Evolutionary conservation across 495 filamentous ascomycete genomes (phyloP).

Genomic region (Penicillium psychrofluorescens): DNA sequence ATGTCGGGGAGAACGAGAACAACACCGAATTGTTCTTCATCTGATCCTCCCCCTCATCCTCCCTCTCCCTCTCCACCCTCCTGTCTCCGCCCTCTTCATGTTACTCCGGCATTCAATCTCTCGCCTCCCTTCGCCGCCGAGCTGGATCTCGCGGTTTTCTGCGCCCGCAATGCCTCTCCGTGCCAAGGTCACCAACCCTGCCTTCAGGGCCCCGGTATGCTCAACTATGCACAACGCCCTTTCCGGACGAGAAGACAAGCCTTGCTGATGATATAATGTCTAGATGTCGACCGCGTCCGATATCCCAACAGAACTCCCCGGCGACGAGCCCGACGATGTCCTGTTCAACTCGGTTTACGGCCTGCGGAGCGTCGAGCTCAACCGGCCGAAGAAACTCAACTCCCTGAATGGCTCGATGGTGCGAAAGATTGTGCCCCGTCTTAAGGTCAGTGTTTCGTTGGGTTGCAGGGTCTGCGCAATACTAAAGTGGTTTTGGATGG

Average conservation of each 20-base stretch:
- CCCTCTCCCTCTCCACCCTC: slow-evolving; percentile 8
- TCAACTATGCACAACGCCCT: slow-evolving; percentile 2
- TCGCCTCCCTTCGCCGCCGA: slow-evolving; percentile 40
- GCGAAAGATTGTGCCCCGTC: slow-evolving; percentile 77
- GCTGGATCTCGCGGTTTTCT: slow-evolving; percentile 46
- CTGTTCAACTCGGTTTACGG: slow-evolving; percentile 83
- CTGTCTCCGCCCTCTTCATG: slow-evolving; percentile 34
- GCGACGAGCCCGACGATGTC: slow-evolving; percentile 83
- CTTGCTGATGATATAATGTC: no score
- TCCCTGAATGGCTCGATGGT: slow-evolving; percentile 90
- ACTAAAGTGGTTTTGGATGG: slow-evolving; percentile 9
- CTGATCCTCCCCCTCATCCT: slow-evolving; percentile 4
- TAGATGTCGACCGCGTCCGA: slow-evolving; percentile 52
- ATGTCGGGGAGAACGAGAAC: slow-evolving; percentile 22
- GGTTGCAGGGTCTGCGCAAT: neutral
- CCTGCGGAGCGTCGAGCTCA: slow-evolving; percentile 86
- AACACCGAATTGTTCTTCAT: slow-evolving; percentile 19
- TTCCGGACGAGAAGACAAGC: no score
- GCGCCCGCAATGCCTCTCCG: slow-evolving; percentile 70
- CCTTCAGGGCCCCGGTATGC: slow-evolving; percentile 38
- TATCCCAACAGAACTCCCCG: slow-evolving; percentile 46
- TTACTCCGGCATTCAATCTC: slow-evolving; percentile 42
- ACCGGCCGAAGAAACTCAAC: slow-evolving; percentile 85
- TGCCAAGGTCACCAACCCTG: slow-evolving; percentile 69
- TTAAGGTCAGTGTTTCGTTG: slow-evolving; percentile 44